phyloP scores from a whole-genome alignment of 108 stramenopile species.

The Nitzschia sp. region DNA sequence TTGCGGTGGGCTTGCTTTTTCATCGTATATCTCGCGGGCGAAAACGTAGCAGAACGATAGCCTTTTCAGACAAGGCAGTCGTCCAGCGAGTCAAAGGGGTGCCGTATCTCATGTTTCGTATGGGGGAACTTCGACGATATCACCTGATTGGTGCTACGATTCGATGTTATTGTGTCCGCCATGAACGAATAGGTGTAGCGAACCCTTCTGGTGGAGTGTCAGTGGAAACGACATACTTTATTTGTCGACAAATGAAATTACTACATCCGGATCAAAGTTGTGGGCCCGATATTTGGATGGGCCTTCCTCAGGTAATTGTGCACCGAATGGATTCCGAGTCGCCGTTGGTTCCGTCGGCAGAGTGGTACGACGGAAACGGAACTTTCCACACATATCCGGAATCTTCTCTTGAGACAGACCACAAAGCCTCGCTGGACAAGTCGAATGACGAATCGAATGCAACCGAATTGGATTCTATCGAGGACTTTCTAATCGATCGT shows the following conservation, averaged over 20 bases:
- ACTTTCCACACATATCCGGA: constrained; percentile 33
- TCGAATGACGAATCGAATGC: background rate
- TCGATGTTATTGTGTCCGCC: constrained; percentile 87
- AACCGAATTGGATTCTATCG: constrained; percentile 38
- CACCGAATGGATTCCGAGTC: constrained; percentile 88
- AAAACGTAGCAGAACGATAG: constrained; percentile 86
- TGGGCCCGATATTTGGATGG: constrained; percentile 86
- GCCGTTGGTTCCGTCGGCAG: constrained; percentile 72
- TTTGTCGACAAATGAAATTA: constrained; percentile 73
- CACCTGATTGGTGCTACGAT: constrained; percentile 93
- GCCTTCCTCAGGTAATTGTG: constrained; percentile 92
- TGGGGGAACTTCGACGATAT: constrained; percentile 91
- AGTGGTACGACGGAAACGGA: constrained; percentile 78
- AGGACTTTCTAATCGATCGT: constrained; percentile 79
- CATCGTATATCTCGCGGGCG: constrained; percentile 87
- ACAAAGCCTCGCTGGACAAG: background rate
- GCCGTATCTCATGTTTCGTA: constrained; percentile 92
- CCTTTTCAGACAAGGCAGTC: constrained; percentile 89
- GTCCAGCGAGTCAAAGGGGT: constrained; percentile 78
- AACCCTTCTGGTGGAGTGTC: background rate
- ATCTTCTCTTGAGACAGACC: background rate
- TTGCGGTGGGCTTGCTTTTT: constrained; percentile 92
- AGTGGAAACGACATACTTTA: constrained; percentile 68
- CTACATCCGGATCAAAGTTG: constrained; percentile 55
- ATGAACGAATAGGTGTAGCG: constrained; percentile 56